Conservation (phyloP, 1,284 basidiomycete species). For the Malassezia sp. region DNA sequence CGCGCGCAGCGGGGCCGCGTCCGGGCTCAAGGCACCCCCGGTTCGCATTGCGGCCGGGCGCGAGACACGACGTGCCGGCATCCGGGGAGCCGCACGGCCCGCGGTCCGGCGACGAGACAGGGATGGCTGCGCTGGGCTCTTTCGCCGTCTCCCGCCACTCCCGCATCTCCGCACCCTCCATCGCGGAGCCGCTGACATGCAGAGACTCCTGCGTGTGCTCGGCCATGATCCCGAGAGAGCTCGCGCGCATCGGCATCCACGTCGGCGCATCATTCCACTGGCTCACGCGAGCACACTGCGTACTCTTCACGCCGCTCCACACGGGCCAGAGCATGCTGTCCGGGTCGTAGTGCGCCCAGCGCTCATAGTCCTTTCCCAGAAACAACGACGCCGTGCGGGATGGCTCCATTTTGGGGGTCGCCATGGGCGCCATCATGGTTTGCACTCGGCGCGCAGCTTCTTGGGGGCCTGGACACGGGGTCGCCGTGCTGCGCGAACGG, state of each 20-base stretch:
- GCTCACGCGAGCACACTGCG: background rate
- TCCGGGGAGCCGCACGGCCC: too few relatives aligned
- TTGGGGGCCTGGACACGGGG: background rate
- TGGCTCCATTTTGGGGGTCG: too few relatives aligned
- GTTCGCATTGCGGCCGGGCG: too few relatives aligned
- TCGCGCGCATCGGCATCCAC: slow-evolving; percentile 9
- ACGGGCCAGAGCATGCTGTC: slow-evolving; percentile 20
- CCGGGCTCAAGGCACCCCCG: too few relatives aligned
- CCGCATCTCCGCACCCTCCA: slow-evolving; percentile 2
- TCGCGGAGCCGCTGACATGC: background rate
- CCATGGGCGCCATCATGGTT: too few relatives aligned
- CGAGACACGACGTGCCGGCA: too few relatives aligned
- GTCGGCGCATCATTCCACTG: slow-evolving; percentile 3
- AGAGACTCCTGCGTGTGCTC: background rate
- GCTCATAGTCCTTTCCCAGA: slow-evolving; percentile 40
- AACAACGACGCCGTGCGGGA: slow-evolving; percentile 35
- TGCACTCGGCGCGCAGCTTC: too few relatives aligned
- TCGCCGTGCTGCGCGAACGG: too few relatives aligned
- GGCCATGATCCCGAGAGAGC: slow-evolving; percentile 5
- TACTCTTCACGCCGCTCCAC: slow-evolving; percentile 15
- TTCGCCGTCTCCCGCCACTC: background rate
- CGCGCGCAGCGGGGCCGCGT: too few relatives aligned
- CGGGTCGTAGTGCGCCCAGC: slow-evolving; percentile 32
- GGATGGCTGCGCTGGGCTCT: too few relatives aligned
- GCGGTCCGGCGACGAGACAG: too few relatives aligned